These are phyloP conservation scores for Amylocarpus encephaloides DNA, from an alignment of 2,329 filamentous ascomycete genomes.

Conservation along the genomic window DNA sequence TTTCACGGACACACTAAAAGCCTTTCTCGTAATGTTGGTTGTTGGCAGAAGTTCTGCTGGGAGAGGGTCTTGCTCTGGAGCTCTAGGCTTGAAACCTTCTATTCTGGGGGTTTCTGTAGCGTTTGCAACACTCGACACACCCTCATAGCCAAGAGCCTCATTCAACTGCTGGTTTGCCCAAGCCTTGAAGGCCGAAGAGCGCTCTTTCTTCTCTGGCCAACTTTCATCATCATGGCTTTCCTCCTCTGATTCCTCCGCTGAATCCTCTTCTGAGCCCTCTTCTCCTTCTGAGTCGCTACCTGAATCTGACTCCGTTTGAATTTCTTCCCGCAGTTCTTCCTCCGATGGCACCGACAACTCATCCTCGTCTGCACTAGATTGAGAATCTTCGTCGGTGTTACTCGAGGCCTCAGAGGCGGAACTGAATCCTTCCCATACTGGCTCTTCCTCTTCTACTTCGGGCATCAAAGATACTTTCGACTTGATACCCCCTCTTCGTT, in stretches of 20 bases:
- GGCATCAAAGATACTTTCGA: constrained; percentile 48
- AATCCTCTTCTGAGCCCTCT: constrained; percentile 12
- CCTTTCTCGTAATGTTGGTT: constrained; percentile 58
- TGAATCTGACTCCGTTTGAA: constrained; percentile 10
- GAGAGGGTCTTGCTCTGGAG: constrained; percentile 63
- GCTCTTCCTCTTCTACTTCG: constrained; percentile 38
- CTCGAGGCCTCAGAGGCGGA: constrained; percentile 40
- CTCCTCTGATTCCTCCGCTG: constrained; percentile 23
- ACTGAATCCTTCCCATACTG: constrained; percentile 56
- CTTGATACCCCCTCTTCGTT: constrained; percentile 59
- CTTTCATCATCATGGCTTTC: constrained; percentile 30
- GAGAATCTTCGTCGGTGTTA: constrained; percentile 32
- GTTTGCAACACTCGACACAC: constrained; percentile 34
- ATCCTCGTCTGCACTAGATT: constrained; percentile 31
- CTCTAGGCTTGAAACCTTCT: constrained; percentile 59
- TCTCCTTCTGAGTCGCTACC: constrained; percentile 21
- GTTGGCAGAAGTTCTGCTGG: constrained; percentile 59
- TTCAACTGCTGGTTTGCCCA: constrained; percentile 89
- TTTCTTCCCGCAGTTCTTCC: constrained; percentile 9
- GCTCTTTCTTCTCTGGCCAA: constrained; percentile 34
- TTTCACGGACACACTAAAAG: constrained; percentile 66
- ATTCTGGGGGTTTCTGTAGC: constrained; percentile 44
- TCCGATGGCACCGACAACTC: constrained; percentile 11
- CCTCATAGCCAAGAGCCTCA: constrained; percentile 64
- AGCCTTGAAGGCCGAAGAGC: constrained; percentile 73